Conservation (phyloP, 805 yeast species). For the Yarrowia alimentaria region DNA sequence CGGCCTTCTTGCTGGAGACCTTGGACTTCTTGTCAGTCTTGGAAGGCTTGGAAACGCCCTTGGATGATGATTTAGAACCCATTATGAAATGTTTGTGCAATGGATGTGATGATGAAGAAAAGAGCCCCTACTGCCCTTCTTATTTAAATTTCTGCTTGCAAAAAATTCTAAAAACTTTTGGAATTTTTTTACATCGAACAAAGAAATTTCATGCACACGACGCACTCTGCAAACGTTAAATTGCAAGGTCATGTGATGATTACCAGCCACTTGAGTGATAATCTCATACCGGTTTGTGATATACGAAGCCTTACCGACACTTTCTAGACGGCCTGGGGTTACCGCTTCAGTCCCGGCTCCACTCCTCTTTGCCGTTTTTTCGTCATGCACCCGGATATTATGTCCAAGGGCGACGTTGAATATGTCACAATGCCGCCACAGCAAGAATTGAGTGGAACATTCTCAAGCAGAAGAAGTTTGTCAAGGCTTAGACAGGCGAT, state of each 20-base stretch:
- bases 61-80: constrained; percentile 27
- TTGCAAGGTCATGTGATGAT: constrained; percentile 5
- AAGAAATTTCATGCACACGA: constrained; percentile 12
- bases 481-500: no score
- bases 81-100: constrained; percentile 9
- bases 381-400: no score
- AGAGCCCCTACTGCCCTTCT: constrained; percentile 12
- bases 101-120: constrained; percentile 10
- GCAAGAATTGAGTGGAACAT: no score
- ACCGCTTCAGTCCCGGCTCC: no score
- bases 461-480: no score
- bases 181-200: constrained; percentile 22
- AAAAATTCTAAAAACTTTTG: constrained; percentile 20
- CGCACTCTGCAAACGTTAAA: neutral
- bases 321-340: no score
- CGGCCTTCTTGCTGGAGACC: constrained; percentile 28
- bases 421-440: no score
- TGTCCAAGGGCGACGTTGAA: no score
- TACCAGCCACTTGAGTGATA: no score
- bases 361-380: no score
- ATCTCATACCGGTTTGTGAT: no score
- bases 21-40: constrained; percentile 28
- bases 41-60: constrained; percentile 28
- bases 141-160: constrained; percentile 7
- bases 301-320: no score